Evolutionary conservation across 805 yeast species (phyloP).

Genomic region (Metschnikowia colocasiae): DNA sequence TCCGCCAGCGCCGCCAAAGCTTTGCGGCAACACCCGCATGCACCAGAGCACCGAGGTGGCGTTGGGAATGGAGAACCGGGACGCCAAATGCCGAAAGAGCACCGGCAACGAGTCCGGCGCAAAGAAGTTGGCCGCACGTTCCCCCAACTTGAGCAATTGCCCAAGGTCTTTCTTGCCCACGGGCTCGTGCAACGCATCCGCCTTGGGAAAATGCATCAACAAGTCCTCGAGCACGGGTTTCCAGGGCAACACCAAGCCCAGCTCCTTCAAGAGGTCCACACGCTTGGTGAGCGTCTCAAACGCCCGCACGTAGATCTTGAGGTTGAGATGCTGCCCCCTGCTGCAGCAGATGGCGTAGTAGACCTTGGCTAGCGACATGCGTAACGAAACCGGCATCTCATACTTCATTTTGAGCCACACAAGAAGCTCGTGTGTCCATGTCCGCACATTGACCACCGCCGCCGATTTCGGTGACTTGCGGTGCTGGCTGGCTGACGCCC

Average conservation of each 20-base stretch:
- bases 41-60: conserved; percentile 50
- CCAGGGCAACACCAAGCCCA: conserved; percentile 52
- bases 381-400: conserved; percentile 65
- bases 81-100: conserved; percentile 49
- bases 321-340: conserved; percentile 64
- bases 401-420: conserved; percentile 76
- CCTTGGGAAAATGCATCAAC: conserved; percentile 28
- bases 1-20: conserved; percentile 29
- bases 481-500: conserved; percentile 46
- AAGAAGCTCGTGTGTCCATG: conserved; percentile 84
- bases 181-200: conserved; percentile 43
- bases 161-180: conserved; percentile 48
- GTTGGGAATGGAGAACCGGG: conserved; percentile 52
- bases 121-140: conserved; percentile 54
- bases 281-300: conserved; percentile 57
- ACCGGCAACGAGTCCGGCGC: conserved; percentile 44
- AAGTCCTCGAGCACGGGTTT: conserved; percentile 39
- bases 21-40: conserved; percentile 52
- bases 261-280: conserved; percentile 29
- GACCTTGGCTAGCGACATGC: conserved; percentile 60
- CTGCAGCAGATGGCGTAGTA: conserved; percentile 69
- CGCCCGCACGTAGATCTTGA: conserved; percentile 58
- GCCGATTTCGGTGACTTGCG: conserved; percentile 65
- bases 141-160: conserved; percentile 49
- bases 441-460: conserved; percentile 67